Evolutionary conservation across 495 filamentous ascomycete species (phyloP).

Genomic region (Penicillium malachiteum): DNA sequence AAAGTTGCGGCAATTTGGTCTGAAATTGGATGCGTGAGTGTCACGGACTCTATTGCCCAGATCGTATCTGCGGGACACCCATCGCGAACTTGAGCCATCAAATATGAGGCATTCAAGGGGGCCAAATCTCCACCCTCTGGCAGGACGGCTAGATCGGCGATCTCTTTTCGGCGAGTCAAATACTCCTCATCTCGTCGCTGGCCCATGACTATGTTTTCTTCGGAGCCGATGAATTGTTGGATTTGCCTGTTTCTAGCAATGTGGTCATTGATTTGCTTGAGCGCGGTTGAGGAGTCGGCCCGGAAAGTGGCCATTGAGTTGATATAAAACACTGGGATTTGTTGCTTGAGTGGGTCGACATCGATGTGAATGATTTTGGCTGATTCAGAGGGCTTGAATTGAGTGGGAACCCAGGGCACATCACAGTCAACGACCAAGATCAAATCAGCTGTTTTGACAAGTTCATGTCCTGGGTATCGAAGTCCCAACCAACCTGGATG

Average conservation of each 20-base stretch:
- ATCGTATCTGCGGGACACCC: conserved; percentile 74
- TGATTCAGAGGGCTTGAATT: conserved; percentile 50
- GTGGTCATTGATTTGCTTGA: conserved; percentile 69
- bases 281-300: conserved; percentile 66
- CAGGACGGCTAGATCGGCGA: conserved; percentile 55
- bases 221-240: conserved; percentile 44
- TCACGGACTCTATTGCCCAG: conserved; percentile 86
- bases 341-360: conserved; percentile 81
- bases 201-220: conserved; percentile 51
- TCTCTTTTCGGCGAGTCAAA: conserved; percentile 55
- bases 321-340: conserved; percentile 84
- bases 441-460: conserved; percentile 73
- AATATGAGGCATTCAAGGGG: conserved; percentile 68
- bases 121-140: conserved; percentile 55
- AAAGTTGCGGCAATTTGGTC: conserved; percentile 75
- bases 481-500: conserved; percentile 74
- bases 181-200: conserved; percentile 59
- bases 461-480: conserved; percentile 72
- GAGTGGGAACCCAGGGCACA: conserved; percentile 70
- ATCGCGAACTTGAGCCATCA: conserved; percentile 62
- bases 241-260: conserved; percentile 45
- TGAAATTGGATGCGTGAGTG: conserved; percentile 72
- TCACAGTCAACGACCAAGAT: conserved; percentile 88
- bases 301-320: conserved; percentile 71
- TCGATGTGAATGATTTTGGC: conserved; percentile 81